Evolutionary conservation across 116 monocot genomes (phyloP).

Genomic region (Phalaenopsis hybrid): DNA sequence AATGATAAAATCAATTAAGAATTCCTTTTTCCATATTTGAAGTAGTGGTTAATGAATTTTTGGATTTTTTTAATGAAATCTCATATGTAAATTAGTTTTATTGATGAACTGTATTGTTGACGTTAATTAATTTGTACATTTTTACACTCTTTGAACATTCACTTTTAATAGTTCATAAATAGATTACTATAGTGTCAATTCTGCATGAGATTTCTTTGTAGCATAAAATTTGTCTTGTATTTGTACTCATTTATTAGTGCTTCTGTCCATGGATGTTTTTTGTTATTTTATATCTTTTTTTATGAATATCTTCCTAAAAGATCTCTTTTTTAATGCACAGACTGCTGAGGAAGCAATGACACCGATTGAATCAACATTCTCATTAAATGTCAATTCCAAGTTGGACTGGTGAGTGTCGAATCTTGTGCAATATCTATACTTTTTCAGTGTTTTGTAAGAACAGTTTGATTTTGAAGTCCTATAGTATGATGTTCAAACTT

Average conservation of each 20-base stretch:
- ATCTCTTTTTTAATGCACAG: conserved; percentile 23
- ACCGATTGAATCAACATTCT: conserved; percentile 98
- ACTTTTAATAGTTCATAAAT: too few species aligned
- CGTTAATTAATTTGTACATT: too few species aligned
- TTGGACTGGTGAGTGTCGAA: conserved; percentile 69
- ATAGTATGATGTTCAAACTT: background rate
- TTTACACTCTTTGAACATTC: too few species aligned
- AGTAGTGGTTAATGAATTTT: too few species aligned
- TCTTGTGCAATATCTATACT: background rate
- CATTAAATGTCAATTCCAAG: conserved; percentile 95
- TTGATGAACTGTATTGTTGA: too few species aligned
- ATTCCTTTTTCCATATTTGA: too few species aligned
- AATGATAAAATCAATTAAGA: too few species aligned
- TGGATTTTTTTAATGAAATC: too few species aligned
- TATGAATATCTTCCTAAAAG: background rate
- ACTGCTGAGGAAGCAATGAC: conserved; percentile 98
- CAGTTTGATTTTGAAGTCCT: background rate
- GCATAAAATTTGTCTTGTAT: too few species aligned
- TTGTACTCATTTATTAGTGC: background rate
- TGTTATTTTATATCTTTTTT: background rate
- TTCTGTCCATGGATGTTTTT: background rate
- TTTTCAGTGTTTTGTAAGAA: background rate
- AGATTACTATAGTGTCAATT: too few species aligned
- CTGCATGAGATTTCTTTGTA: too few species aligned
- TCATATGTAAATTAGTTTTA: too few species aligned